Percentiles rank a stretch among this genome's conserved stretches.
phyloP scores from a whole-genome alignment of 2,329 filamentous ascomycete species.

The Lizonia empirigonia region DNA sequence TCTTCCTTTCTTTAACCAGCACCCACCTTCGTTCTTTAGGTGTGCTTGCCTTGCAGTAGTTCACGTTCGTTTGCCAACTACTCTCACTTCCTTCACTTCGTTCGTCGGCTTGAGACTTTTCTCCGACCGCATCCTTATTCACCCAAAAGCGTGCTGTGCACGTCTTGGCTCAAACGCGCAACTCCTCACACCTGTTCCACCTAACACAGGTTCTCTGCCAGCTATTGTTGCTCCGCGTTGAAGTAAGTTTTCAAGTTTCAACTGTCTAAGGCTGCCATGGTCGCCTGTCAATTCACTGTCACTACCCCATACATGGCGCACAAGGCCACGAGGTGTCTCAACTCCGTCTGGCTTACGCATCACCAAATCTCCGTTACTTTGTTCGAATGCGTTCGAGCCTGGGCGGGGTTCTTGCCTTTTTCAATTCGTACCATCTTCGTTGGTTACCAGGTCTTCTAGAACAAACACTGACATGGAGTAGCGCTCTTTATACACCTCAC shows the following conservation, averaged over 20 bases:
- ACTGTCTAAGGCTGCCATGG: slow-evolving; percentile 20
- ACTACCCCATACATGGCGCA: slow-evolving; percentile 21
- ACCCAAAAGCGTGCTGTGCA: slow-evolving; percentile 44
- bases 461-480: slow-evolving; percentile 18
- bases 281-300: slow-evolving; percentile 7
- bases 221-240: slow-evolving; percentile 38
- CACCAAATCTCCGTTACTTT: slow-evolving; percentile 16
- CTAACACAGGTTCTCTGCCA: slow-evolving; percentile 35
- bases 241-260: slow-evolving; percentile 43
- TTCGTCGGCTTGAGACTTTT: slow-evolving; percentile 7
- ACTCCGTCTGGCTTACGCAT: slow-evolving; percentile 17
- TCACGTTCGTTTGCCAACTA: slow-evolving; percentile 21
- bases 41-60: slow-evolving; percentile 27
- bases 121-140: slow-evolving; percentile 26
- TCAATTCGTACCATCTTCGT: slow-evolving; percentile 15
- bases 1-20: slow-evolving; percentile 23
- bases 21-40: slow-evolving; percentile 41
- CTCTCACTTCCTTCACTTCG: slow-evolving; percentile 23
- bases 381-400: slow-evolving; percentile 19
- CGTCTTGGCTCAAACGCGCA: slow-evolving; percentile 45
- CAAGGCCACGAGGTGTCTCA: slow-evolving; percentile 17
- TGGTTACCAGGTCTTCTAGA: slow-evolving; percentile 15
- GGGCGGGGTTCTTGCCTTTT: slow-evolving; percentile 19
- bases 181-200: slow-evolving; percentile 27
- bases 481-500: slow-evolving; percentile 12